Evolutionary conservation across 2,329 filamentous ascomycete genomes (phyloP), one percentile per base, ranked within the genome.

Genomic region (Sclerotinia minor): DNA sequence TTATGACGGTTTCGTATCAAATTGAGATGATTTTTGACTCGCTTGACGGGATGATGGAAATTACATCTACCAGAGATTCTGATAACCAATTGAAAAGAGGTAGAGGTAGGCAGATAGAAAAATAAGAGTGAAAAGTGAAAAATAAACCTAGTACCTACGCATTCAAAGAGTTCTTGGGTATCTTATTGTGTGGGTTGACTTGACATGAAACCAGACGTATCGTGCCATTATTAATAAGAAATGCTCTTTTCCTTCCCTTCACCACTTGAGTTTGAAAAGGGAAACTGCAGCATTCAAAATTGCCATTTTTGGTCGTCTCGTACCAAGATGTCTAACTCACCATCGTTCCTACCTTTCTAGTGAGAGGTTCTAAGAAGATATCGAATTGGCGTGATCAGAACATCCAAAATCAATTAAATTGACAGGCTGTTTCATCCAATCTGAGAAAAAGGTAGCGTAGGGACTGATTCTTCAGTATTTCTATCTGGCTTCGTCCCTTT

Each of bases 311-410:
- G 58, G 29, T 24, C 29, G 6, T 35, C 6, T 35, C 17, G 7
- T 24, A 9, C 58, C 21, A 19, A 35, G 2, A 41, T 55, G 32
- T 24, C 32, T 38, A n/a, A n/a, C 29, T n/a, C 26, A 35, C 7
- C 11, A 24, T 60, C 44, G 58, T 32, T 24, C 58, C 24, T 60
- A 21, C 58, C 44, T n/a, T 60, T 60, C 44, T 35, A 47, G 44
- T 13, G 26, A 13, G 24, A 35, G 19, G 44, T 49, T 4, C 26
- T 9, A 24, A 19, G 44, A 11, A 9, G 35, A 26, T 19, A 19
- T 41, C 13, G 24, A 17, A 41, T n/a, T 57, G 54, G n/a, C 24
- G n/a, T 60, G 44, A 47, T 32, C 44, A 47, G 21, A 55, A 38
- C 21, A 38, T 38, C 21, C 21, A 54, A 24, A 11, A 38, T 38